Evolutionary conservation across 192 early-diverging fungal species (phyloP).

Genomic region (Cladochytrium replicatum): DNA sequence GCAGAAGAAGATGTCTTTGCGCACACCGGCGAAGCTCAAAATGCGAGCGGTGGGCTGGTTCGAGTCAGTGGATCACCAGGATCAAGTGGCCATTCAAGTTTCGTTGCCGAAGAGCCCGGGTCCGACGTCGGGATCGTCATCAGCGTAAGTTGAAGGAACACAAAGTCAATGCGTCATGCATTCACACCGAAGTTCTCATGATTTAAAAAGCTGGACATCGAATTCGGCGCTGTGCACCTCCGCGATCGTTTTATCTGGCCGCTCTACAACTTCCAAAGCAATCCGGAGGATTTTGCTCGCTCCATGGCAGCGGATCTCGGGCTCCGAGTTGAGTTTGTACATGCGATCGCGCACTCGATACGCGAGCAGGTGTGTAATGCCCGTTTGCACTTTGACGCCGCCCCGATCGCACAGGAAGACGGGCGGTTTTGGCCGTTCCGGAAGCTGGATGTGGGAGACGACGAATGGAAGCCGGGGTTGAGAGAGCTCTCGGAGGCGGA

Average conservation of each 20-base stretch:
- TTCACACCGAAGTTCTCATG: too few species aligned
- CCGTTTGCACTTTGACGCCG: slow-evolving; percentile 24
- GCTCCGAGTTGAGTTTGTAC: slow-evolving; percentile 68
- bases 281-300: slow-evolving; percentile 65
- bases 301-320: slow-evolving; percentile 61
- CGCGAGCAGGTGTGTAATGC: slow-evolving; percentile 59
- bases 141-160: neutral
- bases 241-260: slow-evolving; percentile 81
- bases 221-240: slow-evolving; percentile 62
- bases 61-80: too few species aligned
- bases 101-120: neutral
- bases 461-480: slow-evolving; percentile 28
- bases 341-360: slow-evolving; percentile 64
- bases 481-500: slow-evolving; percentile 18
- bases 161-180: too few species aligned
- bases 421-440: slow-evolving; percentile 11
- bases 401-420: slow-evolving; percentile 2
- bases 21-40: too few species aligned
- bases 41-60: too few species aligned
- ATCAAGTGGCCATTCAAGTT: neutral
- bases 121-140: neutral
- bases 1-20: slow-evolving; percentile 24
- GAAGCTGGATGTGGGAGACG: slow-evolving; percentile 18
- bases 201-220: slow-evolving; percentile 52
- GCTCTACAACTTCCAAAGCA: slow-evolving; percentile 27